Base-by-base conservation (phyloP, 352 stramenopile genomes). In the Bremia lactucae region DNA sequence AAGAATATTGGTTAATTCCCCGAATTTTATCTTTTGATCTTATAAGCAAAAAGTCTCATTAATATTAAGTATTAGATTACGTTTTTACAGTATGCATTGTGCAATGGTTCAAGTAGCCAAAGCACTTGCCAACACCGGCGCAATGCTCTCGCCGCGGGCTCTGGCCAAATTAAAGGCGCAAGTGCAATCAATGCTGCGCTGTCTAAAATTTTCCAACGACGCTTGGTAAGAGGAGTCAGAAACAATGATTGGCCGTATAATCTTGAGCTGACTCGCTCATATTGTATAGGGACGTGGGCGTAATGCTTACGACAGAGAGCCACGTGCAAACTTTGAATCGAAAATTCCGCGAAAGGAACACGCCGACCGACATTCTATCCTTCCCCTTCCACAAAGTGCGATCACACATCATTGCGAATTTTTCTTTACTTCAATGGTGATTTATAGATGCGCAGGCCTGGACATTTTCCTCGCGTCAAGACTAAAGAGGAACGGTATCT, bases 331-430 rank as follows among this genome's bases (percentile, higher is more conserved):
- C 63, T 11, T 61, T 92, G 35, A 92, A 92, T 44, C 68, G 65
- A 21, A 66, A 56, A 42, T 81, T 67, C 34, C 76, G 76, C 14
- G 63, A 83, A 42, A 86, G 88, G 55, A 68, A 92, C 52, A 84
- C 79, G 24, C 62, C 76, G 6, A 92, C 76, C 6, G 74, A 92
- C 40, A 83, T 89, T 36, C 51, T 92, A 13, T 92, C 79, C 11
- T 89, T 89, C 46, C 76, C 79, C 7, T 72, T 72, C 43, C 74
- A 88, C 64, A 80, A 87, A 65, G 87, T 36, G 14, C 83, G 72
- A 26, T 1, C 1, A 14, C 25, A 19, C n/a, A 36, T 53, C 37
- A 38, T 16, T 3, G 29, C 19, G 35, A 33, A 25, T 34, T 15
- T 23, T 19, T 25, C 10, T 18, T 6, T 16, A 35, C n/a, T 41